A percentile compares a stretch with the other conserved stretches of the same genome.
phyloP scores from a whole-genome alignment of 768 basidiomycete genomes.

The Termitomyces sp. region DNA sequence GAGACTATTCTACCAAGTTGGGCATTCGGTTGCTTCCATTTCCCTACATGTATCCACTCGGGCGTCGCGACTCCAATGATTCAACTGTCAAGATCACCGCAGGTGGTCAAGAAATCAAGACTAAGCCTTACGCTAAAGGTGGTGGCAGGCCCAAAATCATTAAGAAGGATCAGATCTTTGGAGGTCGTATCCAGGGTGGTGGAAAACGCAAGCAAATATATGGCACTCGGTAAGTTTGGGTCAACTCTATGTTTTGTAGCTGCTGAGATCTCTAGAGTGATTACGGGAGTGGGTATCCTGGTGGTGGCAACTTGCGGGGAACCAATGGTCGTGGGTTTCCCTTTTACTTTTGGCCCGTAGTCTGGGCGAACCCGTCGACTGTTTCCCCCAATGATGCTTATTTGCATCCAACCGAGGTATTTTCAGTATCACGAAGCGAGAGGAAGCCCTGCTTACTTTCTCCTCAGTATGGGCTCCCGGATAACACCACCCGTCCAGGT shows the following conservation, averaged over 20 bases:
- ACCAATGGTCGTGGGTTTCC: slow-evolving; percentile 8
- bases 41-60: no score
- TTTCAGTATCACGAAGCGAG: neutral
- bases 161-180: slow-evolving; percentile 1
- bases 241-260: neutral
- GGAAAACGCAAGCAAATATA: slow-evolving; percentile 2
- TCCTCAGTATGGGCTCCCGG: slow-evolving; percentile 7
- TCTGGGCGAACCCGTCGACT: neutral
- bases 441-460: neutral
- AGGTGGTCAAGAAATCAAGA: neutral
- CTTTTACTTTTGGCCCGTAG: slow-evolving; percentile 12
- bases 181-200: slow-evolving; percentile 9
- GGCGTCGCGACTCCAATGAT: neutral
- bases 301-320: neutral
- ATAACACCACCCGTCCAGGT: slow-evolving; percentile 9
- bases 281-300: slow-evolving; percentile 13
- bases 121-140: neutral
- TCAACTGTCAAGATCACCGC: neutral
- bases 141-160: slow-evolving; percentile 6
- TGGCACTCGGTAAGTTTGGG: slow-evolving; percentile 3
- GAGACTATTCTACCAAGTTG: slow-evolving; percentile 6
- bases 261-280: neutral
- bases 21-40: no score
- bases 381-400: neutral
- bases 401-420: slow-evolving; percentile 6